Evolutionary conservation across 2,329 filamentous ascomycete genomes (phyloP), one percentile per base, ranked within the genome.

Genomic region (Fusarium abutilonis): DNA sequence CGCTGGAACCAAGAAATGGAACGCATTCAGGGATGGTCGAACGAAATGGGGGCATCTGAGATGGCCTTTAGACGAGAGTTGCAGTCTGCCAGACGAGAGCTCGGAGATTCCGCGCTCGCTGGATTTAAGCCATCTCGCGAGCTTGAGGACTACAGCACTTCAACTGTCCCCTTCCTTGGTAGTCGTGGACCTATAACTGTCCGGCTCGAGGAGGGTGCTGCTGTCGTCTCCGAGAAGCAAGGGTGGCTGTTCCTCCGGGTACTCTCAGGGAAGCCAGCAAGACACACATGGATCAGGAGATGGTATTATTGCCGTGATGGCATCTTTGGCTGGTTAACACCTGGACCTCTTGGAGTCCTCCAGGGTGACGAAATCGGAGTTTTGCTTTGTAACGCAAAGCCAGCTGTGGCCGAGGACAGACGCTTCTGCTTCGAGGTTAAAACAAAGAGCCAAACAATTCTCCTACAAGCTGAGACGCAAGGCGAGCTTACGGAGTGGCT

Each of bases 341-440:
- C 96, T 70, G 91, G 91, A 4, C 81, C 87, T 1, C 87, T 93
- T 56, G 94, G 93, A 31, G 95, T 99, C 19, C 87, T 98, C 67
- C 94, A 98, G 74, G 96, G 93, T 42, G 95, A 99, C 70, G 93
- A 96, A 77, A 96, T 97, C 59, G 95, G 95, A 36, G 93, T 99
- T 4, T 79, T 99, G 48, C 86, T 99, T 35, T 99, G 95, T 78
- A 96, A 92, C 70, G 90, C 95, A 44, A 92, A 94, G 70, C 93
- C 93, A 15, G 93, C 93, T 1, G 90, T 96, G 47, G 89, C 92
- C 66, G 95, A 99, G 76, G 95, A 99, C 71, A 87, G 95, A 35
- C 86, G 95, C 14, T 99, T 98, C 76, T 98, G 95, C 74, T 97
- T 99, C 70, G 95, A 99, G 76, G 90, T 99, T 71, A 99, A 98